Evolutionary conservation across 2,329 filamentous ascomycete genomes (phyloP), one percentile per base, ranked within the genome.

Genomic region (Chalaropsis thielavioides): DNA sequence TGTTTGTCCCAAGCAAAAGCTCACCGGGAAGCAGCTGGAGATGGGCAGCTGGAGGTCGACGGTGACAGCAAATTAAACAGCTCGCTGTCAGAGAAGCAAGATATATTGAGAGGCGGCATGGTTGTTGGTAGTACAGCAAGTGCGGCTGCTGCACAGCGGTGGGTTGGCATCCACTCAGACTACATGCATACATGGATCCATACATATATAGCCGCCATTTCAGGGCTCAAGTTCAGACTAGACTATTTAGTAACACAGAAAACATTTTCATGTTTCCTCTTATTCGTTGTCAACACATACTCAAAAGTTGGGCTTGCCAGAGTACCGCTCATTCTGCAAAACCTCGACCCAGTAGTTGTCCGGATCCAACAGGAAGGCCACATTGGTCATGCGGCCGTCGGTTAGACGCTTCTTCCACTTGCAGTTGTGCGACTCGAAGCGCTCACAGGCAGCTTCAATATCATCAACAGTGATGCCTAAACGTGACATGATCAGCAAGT

Each of bases 381-480:
- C 86, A 69, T 94, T 90, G 81, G 89, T 92, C 92, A 96, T 96
- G 58, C 83, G 80, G 1, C 92, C 92, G 68, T 97, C 92, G 1
- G 90, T 95, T 68, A 97, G 80, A 69, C 89, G 82, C 85, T 97
- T 97, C 84, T 96, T 96, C 90, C 91, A 99, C 75, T 82, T 86
- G 64, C 92, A 88, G 5, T 87, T 83, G 72, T 89, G 78, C 64
- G 85, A 83, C 73, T 97, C 94, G 70, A 97, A 92, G 15, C 92
- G 83, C 72, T 86, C 77, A 76, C 92, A 96, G 10, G 94, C 92
- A 7, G 88, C 87, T 63, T 94, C 86, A n/a, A 97, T 73, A 72
- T 95, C 85, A 72, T 97, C 92, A 13, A 96, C 92, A 1, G 87
- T 81, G 63, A 97, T 78, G 72, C 85, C 85, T 88, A 62, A n/a